phyloP scores from a whole-genome alignment of 768 basidiomycete genomes.

The Paxillus ammoniavirescens region DNA sequence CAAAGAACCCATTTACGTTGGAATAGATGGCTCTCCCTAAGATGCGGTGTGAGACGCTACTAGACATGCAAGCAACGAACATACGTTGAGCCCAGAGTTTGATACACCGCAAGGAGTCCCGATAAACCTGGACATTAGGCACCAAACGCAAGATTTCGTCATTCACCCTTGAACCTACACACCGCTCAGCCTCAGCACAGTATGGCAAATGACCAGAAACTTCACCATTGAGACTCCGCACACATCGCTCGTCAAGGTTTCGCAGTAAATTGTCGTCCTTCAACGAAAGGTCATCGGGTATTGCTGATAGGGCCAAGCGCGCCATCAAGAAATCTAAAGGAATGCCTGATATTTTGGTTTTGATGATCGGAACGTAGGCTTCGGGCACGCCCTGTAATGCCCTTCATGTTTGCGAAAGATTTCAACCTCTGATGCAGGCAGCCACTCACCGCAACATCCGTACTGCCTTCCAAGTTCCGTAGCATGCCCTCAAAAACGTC shows the following conservation, averaged over 20 bases:
- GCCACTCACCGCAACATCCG: conserved; percentile 82
- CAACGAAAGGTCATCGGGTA: conserved; percentile 89
- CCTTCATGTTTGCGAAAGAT: conserved; percentile 3
- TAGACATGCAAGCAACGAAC: conserved; percentile 27
- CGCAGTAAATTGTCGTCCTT: conserved; percentile 89
- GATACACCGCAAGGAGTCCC: conserved; percentile 92
- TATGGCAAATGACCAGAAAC: conserved; percentile 5
- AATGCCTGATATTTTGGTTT: conserved; percentile 86
- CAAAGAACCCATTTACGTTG: conserved; percentile 96
- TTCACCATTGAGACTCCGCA: conserved; percentile 88
- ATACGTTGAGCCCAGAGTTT: conserved; percentile 96
- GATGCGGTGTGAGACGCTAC: conserved; percentile 4
- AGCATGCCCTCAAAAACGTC: conserved; percentile 89
- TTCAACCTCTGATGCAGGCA: not conserved
- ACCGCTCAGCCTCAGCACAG: conserved; percentile 10
- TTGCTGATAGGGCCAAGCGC: conserved; percentile 77
- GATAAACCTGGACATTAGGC: conserved; percentile 91
- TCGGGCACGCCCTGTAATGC: conserved; percentile 83
- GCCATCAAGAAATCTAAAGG: conserved; percentile 96
- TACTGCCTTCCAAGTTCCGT: conserved; percentile 74
- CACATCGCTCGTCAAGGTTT: conserved; percentile 91
- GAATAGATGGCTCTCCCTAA: conserved; percentile 95
- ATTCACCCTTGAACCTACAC: conserved; percentile 86
- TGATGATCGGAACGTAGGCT: conserved; percentile 95
- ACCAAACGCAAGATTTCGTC: conserved; percentile 95